Conservation (phyloP, 306 rosid species). For the Vigna trinervia region DNA sequence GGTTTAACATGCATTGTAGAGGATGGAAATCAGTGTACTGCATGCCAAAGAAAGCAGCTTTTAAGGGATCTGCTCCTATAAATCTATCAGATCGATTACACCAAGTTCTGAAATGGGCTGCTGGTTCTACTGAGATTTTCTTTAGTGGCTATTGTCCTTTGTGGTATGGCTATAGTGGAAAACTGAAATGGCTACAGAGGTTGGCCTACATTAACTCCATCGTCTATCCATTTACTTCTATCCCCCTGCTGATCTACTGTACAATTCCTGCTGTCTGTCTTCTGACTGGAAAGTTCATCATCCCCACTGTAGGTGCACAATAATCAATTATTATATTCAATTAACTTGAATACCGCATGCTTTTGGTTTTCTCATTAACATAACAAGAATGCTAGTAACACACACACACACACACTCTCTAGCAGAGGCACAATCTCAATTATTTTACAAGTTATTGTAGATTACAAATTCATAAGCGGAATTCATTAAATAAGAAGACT, state of each 20-base stretch:
- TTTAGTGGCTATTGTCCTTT: constrained; percentile 90
- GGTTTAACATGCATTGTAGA: constrained; percentile 97
- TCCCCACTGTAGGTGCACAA: constrained; percentile 80
- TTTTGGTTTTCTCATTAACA: not conserved
- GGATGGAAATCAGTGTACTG: constrained; percentile 98
- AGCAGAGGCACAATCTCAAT: no score
- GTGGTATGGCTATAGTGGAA: constrained; percentile 94
- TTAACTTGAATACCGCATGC: constrained; percentile 21
- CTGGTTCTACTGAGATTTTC: constrained; percentile 88
- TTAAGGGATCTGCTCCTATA: constrained; percentile 94
- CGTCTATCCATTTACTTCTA: constrained; percentile 89
- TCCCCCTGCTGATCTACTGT: constrained; percentile 85
- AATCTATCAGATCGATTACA: constrained; percentile 86
- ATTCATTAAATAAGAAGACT: no score
- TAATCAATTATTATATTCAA: constrained; percentile 20
- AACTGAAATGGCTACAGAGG: constrained; percentile 86
- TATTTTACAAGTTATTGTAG: no score
- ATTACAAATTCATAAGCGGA: no score
- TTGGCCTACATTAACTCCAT: constrained; percentile 75
- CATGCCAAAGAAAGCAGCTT: constrained; percentile 86
- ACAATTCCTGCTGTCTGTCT: constrained; percentile 91
- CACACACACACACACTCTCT: no score
- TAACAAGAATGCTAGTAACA: no score
- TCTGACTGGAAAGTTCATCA: constrained; percentile 91
- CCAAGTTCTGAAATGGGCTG: constrained; percentile 89